Evolutionary conservation across 257 asterid genomes (phyloP).

Genomic region (Echites panduratus): DNA sequence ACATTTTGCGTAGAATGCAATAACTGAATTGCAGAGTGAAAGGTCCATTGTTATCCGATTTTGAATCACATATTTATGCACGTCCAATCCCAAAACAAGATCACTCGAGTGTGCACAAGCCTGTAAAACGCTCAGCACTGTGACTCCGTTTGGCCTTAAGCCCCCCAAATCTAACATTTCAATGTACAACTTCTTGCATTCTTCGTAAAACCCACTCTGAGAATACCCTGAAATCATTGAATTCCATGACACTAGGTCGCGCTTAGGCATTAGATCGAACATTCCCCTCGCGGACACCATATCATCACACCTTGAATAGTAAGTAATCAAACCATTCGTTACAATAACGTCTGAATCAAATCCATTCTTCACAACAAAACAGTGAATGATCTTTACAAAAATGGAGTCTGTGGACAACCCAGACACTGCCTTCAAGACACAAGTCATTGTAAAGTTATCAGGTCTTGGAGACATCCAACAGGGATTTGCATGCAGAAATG

Average conservation of each 20-base stretch:
- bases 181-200: slow-evolving; percentile 58
- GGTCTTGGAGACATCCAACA: slow-evolving; percentile 36
- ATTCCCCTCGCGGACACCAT: slow-evolving; percentile 44
- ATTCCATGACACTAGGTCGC: slow-evolving; percentile 83
- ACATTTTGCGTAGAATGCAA: slow-evolving; percentile 68
- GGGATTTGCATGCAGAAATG: slow-evolving; percentile 19
- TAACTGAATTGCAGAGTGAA: slow-evolving; percentile 55
- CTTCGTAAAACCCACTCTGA: slow-evolving; percentile 61
- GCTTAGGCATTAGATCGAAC: slow-evolving; percentile 58
- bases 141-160: slow-evolving; percentile 53
- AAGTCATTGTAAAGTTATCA: slow-evolving; percentile 59
- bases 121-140: slow-evolving; percentile 58
- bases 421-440: slow-evolving; percentile 67
- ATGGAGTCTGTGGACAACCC: slow-evolving; percentile 34
- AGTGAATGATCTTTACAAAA: slow-evolving; percentile 43
- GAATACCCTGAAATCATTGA: slow-evolving; percentile 80
- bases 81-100: slow-evolving; percentile 66
- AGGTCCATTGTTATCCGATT: slow-evolving; percentile 54
- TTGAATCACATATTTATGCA: slow-evolving; percentile 53
- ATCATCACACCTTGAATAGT: slow-evolving; percentile 63
- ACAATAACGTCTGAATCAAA: slow-evolving; percentile 58
- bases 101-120: slow-evolving; percentile 80
- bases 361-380: slow-evolving; percentile 53
- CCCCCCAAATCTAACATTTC: slow-evolving; percentile 43
- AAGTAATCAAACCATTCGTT: slow-evolving; percentile 67